Evolutionary conservation across 495 filamentous ascomycete genomes (phyloP), one percentile per base, ranked within the genome.

Genomic region (Aspergillus saccharolyticus): DNA sequence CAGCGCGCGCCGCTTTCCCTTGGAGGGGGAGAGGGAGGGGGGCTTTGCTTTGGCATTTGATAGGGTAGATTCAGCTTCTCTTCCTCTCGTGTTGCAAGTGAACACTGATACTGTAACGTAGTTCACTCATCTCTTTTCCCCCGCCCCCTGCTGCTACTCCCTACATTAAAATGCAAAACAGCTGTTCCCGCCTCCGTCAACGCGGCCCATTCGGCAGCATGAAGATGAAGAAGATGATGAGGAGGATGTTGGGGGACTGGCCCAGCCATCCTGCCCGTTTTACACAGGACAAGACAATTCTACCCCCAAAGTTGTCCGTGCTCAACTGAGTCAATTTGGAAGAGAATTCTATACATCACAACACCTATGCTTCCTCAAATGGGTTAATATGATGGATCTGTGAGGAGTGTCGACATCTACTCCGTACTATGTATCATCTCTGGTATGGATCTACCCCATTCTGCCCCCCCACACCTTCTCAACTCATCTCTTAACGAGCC

Each of bases 181-280:
- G 56, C 33, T 4, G 49, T 51, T 58, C 51, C 56, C 56, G 56
- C 43, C 9, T 44, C 56, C 56, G 28, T 54, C 44, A 53, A 42
- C 43, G 49, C 44, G 56, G 56, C 44, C 56, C 56, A 42, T 53
- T 42, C 49, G 49, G 42, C 33, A 42, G 33, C 30, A 47, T 51
- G 46, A 10, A 21, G 46, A 18, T 49, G 18, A 8, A 21, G 18
- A 28, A 20, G 18, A 1, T 9, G 19, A 22, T 48, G 6, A 20
- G 20, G 6, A 48, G 43, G 43, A 7, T 45, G 16, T 18, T 20
- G 9, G 16, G 16, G 8, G 1, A 17, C 8, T 45, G 43, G 16
- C 43, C n/a, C 8, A 45, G 19, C 10, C 19, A 18, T 17, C 15
- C 19, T 45, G 18, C 43, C 19, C 9, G 22, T 22, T 17, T 22